Base-by-base conservation (phyloP, 139 green algal genomes). In the Chlorella sp. region DNA sequence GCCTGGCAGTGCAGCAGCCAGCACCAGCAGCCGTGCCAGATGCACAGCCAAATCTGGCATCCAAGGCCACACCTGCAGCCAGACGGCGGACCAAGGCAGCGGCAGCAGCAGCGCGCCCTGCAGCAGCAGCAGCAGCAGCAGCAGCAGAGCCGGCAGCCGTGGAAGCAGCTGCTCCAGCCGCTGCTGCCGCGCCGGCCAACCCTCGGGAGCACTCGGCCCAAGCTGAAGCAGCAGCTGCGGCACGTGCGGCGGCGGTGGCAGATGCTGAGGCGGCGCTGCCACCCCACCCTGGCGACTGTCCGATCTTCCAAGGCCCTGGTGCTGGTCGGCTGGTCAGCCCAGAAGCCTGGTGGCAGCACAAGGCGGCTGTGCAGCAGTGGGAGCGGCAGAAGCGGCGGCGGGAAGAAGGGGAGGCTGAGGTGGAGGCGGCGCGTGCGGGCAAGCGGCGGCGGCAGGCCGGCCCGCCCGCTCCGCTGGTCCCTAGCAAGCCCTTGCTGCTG, bases 331-430 rank as follows among this genome's bases (percentile, higher is more conserved):
- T 67, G 60, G 25, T 32, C 25, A 32, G 25, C 26, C 60, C 26
- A 30, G 60, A 67, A 17, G 60, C 60, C 38, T 78, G 71, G 71
- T 44, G 71, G 39, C 32, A 78, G 25, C 28, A 78, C 71, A 78
- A 78, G 39, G 39, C 15, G 21, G 9, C 71, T 13, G 32, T 62
- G 39, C 26, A 9, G 25, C 30, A 28, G 39, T 78, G 71, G 71
- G 26, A 60, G 71, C 39, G 11, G 71, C 39, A 36, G 32, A 78
- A 60, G 71, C 39, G 26, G 39, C 21, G 2, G 71, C 71, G 71
- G 41, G 71, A 78, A 12, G 71, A 57, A 9, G 71, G 39, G 1
- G 71, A 78, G 25, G 71, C 26, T 0, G 39, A 62, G 39, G 36
- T 74, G 68, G 36, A 9, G 13, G 51, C 51, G 51, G 51, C 51